Evolutionary conservation across 352 stramenopile genomes (phyloP).

Genomic region (Phytophthora palmivora): DNA sequence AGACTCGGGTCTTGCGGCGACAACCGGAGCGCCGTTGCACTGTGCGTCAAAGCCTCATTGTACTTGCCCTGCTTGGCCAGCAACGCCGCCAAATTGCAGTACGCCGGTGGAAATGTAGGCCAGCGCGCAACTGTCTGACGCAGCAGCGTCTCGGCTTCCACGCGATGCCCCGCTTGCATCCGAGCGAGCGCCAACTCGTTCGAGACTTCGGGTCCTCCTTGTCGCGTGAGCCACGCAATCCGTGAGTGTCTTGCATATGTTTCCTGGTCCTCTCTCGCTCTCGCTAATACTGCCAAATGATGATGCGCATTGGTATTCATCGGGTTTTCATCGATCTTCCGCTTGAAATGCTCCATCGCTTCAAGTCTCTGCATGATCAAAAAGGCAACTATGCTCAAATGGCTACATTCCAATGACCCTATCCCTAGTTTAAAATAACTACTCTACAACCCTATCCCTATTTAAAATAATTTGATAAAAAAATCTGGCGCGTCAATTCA

Average conservation of each 20-base stretch:
- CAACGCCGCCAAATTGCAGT: constrained; percentile 67
- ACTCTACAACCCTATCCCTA: too few relatives aligned
- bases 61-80: constrained; percentile 53
- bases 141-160: constrained; percentile 54
- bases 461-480: background rate
- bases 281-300: constrained; percentile 63
- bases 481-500: constrained; percentile 20
- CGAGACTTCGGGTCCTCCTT: constrained; percentile 57
- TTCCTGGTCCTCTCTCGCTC: constrained; percentile 51
- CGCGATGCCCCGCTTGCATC: constrained; percentile 45
- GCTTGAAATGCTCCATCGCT: constrained; percentile 70
- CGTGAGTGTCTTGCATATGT: constrained; percentile 52
- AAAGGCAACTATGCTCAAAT: constrained; percentile 6
- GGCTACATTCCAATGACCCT: constrained; percentile 10
- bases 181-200: constrained; percentile 71
- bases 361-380: constrained; percentile 50
- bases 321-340: constrained; percentile 59
- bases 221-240: constrained; percentile 69
- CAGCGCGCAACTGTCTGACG: constrained; percentile 49
- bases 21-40: constrained; percentile 44
- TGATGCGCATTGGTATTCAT: constrained; percentile 66
- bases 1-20: constrained; percentile 51
- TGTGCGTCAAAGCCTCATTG: constrained; percentile 49
- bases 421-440: too few relatives aligned
- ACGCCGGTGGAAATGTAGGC: constrained; percentile 56